Evolutionary conservation across 2,329 filamentous ascomycete genomes (phyloP).

Genomic region (Penicillium brevicompactum): DNA sequence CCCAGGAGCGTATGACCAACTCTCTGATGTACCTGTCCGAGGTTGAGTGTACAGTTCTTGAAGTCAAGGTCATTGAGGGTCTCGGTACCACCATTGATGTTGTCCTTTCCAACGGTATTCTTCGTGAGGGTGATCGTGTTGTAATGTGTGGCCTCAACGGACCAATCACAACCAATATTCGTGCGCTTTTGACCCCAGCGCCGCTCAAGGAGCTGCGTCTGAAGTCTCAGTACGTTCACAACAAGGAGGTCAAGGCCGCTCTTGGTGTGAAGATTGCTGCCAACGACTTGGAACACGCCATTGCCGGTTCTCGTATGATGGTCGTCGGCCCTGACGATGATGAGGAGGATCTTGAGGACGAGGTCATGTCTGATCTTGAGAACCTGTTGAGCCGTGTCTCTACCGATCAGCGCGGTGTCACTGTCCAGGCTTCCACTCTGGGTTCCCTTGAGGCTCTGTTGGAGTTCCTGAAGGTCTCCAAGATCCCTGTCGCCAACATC

Average conservation of each 20-base stretch:
- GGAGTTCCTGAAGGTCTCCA: conserved; percentile 92
- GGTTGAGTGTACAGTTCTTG: conserved; percentile 94
- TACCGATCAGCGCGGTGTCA: conserved; percentile 90
- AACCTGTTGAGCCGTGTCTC: conserved; percentile 88
- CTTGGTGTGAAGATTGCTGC: conserved; percentile 99
- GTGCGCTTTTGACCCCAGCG: conserved; percentile 89
- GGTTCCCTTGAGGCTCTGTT: conserved; percentile 94
- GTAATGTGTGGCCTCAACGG: conserved; percentile 97
- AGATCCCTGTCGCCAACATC: conserved; percentile 97
- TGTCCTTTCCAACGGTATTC: conserved; percentile 90
- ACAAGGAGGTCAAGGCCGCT: conserved; percentile 98
- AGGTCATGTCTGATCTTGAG: conserved; percentile 93
- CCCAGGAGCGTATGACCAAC: conserved; percentile 95
- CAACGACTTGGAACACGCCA: conserved; percentile 91
- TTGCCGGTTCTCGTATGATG: conserved; percentile 91
- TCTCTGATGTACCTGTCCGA: conserved; percentile 98
- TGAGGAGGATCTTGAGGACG: conserved; percentile 93
- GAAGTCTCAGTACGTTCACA: conserved; percentile 96
- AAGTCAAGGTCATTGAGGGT: conserved; percentile 98
- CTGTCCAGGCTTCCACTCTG: conserved; percentile 94
- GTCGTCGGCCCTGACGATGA: conserved; percentile 95
- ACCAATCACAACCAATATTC: conserved; percentile 90
- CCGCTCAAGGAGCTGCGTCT: conserved; percentile 91
- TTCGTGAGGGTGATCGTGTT: conserved; percentile 91
- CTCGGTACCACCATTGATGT: conserved; percentile 99